Base-by-base conservation (phyloP, 2,329 filamentous ascomycete genomes). In the Penicillium palitans region DNA sequence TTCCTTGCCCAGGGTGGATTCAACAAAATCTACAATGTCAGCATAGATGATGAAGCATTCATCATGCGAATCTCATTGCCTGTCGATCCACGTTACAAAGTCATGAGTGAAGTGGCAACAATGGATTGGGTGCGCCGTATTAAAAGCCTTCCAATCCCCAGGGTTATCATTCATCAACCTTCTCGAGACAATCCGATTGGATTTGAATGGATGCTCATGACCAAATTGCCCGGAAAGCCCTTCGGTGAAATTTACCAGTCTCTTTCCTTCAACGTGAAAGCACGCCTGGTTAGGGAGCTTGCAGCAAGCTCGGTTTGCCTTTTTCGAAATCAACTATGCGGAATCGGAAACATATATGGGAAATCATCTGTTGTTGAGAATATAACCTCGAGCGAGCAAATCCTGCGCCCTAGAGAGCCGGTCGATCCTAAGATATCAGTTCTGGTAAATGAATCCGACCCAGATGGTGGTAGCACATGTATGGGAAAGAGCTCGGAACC, bases 191-290 rank as follows among this genome's bases (percentile, higher is more conserved):
- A 51, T 45, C 35, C 31, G 1, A 57, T 67, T 33, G 63, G 59
- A 52, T 63, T 67, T 55, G 65, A 63, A 62, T 62, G 58, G 60
- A 62, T 62, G 2, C 6, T 58, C 19, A 60, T 62, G 60, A 58
- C 51, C 5, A 56, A 56, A 58, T 25, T 60, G 49, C 42, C 60
- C 8, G 55, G 58, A 39, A 58, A 35, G n/a, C 51, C 51, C 12
- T 46, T 58, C 13, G 13, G 24, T 15, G 53, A 65, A 3, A 3
- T 41, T 2, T 61, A 50, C 50, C 47, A 24, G 13, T 60, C 51
- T 55, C 37, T 56, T 27, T 39, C 61, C 40, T 61, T 58, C 29
- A 27, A 31, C 53, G 24, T 13, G 35, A 62, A 62, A 40, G 15
- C 2, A 53, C 15, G 37, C 15, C n/a, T 62, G 17, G 44, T 58